These are phyloP conservation scores for Raffaelea ambrosiae DNA, from an alignment of 2,329 filamentous ascomycete species.

Conservation along the genomic window DNA sequence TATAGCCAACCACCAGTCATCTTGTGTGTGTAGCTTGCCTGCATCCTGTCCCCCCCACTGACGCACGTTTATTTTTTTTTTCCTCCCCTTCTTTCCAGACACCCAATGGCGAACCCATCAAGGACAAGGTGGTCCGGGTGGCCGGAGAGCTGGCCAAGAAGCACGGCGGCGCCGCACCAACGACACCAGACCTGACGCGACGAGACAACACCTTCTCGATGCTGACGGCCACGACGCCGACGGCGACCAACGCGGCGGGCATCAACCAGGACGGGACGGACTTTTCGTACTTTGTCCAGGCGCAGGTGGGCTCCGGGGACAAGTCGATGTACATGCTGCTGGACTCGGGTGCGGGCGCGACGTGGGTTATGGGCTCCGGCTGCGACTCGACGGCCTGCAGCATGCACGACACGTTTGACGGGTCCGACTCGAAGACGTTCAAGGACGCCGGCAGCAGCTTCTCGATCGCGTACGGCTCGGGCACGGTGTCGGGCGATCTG, in stretches of 20 bases:
- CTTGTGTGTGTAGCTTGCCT: neutral
- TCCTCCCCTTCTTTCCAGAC: neutral
- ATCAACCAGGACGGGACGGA: conserved; percentile 58
- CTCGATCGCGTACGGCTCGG: conserved; percentile 67
- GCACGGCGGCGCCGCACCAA: conserved; percentile 20
- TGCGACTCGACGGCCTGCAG: conserved; percentile 61
- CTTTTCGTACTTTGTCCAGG: conserved; percentile 56
- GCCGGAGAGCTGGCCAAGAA: conserved; percentile 30
- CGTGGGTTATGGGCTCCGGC: conserved; percentile 71
- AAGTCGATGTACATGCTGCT: conserved; percentile 53
- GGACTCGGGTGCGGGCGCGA: conserved; percentile 62
- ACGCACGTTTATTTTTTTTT: neutral
- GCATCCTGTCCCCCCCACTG: neutral
- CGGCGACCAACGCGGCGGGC: conserved; percentile 39
- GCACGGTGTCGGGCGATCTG: conserved; percentile 58
- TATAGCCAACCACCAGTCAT: no score
- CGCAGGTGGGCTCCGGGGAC: conserved; percentile 43
- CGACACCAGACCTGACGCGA: conserved; percentile 17
- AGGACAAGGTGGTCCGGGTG: conserved; percentile 28
- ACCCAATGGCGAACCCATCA: conserved; percentile 23
- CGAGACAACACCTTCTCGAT: conserved; percentile 40
- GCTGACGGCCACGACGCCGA: conserved; percentile 35
- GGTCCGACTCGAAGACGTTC: conserved; percentile 56
- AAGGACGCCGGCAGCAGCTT: conserved; percentile 46
- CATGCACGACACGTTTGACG: conserved; percentile 62